A percentile compares a stretch with the other conserved stretches of the same genome.
These are phyloP conservation scores for Verbascum thapsus DNA, from an alignment of 257 asterid species.

Conservation along the genomic window DNA sequence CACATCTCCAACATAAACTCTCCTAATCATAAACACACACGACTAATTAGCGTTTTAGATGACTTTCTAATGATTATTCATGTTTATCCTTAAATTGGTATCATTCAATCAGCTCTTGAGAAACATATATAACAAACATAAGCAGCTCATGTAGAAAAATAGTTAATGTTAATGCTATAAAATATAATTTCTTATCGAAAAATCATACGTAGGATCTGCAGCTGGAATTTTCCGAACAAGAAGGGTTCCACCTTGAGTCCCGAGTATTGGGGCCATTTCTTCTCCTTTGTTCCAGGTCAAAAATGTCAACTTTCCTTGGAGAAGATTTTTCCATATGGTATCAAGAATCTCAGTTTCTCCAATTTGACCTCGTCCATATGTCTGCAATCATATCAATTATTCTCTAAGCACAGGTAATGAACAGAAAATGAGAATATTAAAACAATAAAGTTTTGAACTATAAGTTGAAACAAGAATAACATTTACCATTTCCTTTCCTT, in stretches of 20 bases:
- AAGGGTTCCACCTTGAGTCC: conserved; percentile 70
- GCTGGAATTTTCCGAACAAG: conserved; percentile 81
- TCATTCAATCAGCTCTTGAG: not conserved
- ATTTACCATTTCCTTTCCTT: too few species aligned
- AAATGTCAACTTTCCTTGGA: conserved; percentile 74
- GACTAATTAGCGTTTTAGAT: conserved; percentile 16
- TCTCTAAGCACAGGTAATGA: conserved; percentile 2
- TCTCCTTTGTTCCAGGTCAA: conserved; percentile 77
- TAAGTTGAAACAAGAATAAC: not conserved
- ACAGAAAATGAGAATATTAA: too few species aligned
- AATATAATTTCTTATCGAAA: conserved; percentile 9
- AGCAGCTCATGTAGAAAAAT: conserved; percentile 22
- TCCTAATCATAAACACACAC: conserved; percentile 48
- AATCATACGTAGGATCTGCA: conserved; percentile 63
- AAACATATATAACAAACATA: not conserved
- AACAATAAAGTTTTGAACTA: not conserved
- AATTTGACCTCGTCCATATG: conserved; percentile 48
- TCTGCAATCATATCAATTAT: conserved; percentile 44
- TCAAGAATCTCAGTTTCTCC: conserved; percentile 47
- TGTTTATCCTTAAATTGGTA: not conserved
- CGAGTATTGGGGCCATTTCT: conserved; percentile 77
- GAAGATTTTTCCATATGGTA: conserved; percentile 51
- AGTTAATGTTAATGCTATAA: conserved; percentile 5
- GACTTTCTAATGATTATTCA: not conserved
- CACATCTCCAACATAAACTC: conserved; percentile 71